Percentiles rank a stretch among this genome's conserved stretches.
phyloP scores from a whole-genome alignment of 768 basidiomycete species.

The Mycena galericulata region DNA sequence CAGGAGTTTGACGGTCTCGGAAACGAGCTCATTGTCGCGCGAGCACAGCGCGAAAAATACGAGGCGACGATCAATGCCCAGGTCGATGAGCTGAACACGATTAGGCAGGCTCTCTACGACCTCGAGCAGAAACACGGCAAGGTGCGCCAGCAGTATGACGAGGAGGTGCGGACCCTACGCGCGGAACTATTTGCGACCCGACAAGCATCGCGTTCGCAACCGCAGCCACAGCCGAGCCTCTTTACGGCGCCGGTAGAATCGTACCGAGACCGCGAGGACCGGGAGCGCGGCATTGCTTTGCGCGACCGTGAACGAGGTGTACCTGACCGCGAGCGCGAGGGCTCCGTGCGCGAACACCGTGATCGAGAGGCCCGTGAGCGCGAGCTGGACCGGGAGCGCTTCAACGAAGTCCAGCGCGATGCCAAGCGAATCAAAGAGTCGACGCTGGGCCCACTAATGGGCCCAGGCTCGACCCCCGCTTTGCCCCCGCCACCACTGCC shows the following conservation, averaged over 20 bases:
- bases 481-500: conserved; percentile 17
- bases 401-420: conserved; percentile 58
- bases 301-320: conserved; percentile 40
- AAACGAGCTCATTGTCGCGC: conserved; percentile 16
- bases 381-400: conserved; percentile 49
- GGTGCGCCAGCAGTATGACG: conserved; percentile 88
- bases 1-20: conserved; percentile 29
- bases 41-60: conserved; percentile 29
- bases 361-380: conserved; percentile 26
- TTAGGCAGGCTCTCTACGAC: conserved; percentile 90
- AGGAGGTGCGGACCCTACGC: conserved; percentile 81
- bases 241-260: neutral
- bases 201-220: conserved; percentile 37
- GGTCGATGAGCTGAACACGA: conserved; percentile 90
- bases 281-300: conserved; percentile 26
- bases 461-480: conserved; percentile 29
- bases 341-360: conserved; percentile 34
- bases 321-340: conserved; percentile 50
- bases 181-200: conserved; percentile 71
- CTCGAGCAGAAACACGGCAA: conserved; percentile 90
- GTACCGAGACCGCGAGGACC: conserved; percentile 29
- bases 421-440: conserved; percentile 69
- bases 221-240: neutral
- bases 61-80: conserved; percentile 73
- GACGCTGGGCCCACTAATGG: conserved; percentile 43